A percentile compares a stretch with the other conserved stretches of the same genome.
phyloP scores from a whole-genome alignment of 2,329 filamentous ascomycete species.

The Dothistroma pini region DNA sequence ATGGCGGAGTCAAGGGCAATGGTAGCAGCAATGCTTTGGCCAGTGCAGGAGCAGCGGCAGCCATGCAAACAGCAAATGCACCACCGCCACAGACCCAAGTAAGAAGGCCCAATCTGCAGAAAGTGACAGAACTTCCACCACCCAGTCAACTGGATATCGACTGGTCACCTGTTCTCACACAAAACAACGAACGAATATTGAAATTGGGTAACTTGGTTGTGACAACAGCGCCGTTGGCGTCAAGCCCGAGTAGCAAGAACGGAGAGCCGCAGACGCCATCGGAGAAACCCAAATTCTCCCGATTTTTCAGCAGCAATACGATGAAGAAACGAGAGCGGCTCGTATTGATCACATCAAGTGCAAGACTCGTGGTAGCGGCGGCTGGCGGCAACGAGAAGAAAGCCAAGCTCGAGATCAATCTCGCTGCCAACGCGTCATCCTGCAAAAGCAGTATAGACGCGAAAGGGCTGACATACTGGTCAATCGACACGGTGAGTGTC shows the following conservation, averaged over 20 bases:
- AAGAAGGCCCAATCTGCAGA: conserved; percentile 62
- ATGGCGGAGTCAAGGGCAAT: conserved; percentile 26
- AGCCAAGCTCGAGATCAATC: conserved; percentile 84
- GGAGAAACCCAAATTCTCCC: conserved; percentile 71
- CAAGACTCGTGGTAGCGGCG: conserved; percentile 82
- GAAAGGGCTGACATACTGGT: conserved; percentile 87
- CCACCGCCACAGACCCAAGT: conserved; percentile 31
- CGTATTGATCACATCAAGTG: conserved; percentile 92
- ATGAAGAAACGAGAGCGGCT: conserved; percentile 90
- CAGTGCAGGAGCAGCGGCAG: conserved; percentile 22
- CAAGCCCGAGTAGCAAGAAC: conserved; percentile 68
- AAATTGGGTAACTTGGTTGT: conserved; percentile 91
- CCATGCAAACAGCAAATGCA: conserved; percentile 29
- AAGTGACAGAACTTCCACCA: conserved; percentile 94
- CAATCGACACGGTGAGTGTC: conserved; percentile 81
- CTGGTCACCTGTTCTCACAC: conserved; percentile 93
- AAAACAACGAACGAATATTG: conserved; percentile 87
- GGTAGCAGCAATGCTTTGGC: conserved; percentile 23
- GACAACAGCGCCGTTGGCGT: conserved; percentile 70
- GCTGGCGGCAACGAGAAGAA: conserved; percentile 95
- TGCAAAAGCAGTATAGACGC: conserved; percentile 79
- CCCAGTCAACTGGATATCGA: conserved; percentile 96
- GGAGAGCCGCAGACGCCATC: conserved; percentile 60
- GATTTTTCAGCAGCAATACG: conserved; percentile 87
- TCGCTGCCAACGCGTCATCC: conserved; percentile 68